Conservation (phyloP, 371 early-diverging fungal genomes). For the Rhizomucor miehei region DNA sequence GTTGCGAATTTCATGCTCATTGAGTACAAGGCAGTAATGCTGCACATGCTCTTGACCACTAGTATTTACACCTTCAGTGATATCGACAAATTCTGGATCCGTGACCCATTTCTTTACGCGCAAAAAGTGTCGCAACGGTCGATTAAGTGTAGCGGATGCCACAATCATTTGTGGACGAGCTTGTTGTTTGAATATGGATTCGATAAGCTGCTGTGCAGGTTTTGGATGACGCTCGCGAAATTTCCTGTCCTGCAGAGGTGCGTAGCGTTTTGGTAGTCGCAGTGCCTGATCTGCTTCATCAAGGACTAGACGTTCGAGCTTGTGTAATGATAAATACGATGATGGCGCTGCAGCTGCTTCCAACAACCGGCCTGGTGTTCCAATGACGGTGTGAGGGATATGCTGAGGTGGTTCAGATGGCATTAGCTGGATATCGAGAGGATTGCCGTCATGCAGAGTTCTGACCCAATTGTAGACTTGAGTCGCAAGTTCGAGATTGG, state of each 20-base stretch:
- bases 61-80: slow-evolving; percentile 19
- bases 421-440: slow-evolving; percentile 4
- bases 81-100: slow-evolving; percentile 64
- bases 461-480: slow-evolving; percentile 66
- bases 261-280: slow-evolving; percentile 58
- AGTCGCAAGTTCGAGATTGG: slow-evolving; percentile 85
- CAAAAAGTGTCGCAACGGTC: slow-evolving; percentile 56
- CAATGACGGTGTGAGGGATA: slow-evolving; percentile 52
- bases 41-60: background rate
- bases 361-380: slow-evolving; percentile 64
- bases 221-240: slow-evolving; percentile 62
- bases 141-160: slow-evolving; percentile 76
- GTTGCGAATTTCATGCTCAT: slow-evolving; percentile 51
- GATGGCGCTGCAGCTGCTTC: slow-evolving; percentile 42
- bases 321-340: slow-evolving; percentile 25
- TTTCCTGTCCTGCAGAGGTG: slow-evolving; percentile 42
- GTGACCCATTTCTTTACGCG: slow-evolving; percentile 50
- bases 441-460: slow-evolving; percentile 7
- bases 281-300: slow-evolving; percentile 82
- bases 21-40: slow-evolving; percentile 62
- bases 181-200: slow-evolving; percentile 32
- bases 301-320: slow-evolving; percentile 58
- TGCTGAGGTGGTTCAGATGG: slow-evolving; percentile 9
- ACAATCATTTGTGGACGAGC: slow-evolving; percentile 54
- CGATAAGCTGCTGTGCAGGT: slow-evolving; percentile 58